Conservation (phyloP, 352 stramenopile genomes). For the Phytophthora europaea region DNA sequence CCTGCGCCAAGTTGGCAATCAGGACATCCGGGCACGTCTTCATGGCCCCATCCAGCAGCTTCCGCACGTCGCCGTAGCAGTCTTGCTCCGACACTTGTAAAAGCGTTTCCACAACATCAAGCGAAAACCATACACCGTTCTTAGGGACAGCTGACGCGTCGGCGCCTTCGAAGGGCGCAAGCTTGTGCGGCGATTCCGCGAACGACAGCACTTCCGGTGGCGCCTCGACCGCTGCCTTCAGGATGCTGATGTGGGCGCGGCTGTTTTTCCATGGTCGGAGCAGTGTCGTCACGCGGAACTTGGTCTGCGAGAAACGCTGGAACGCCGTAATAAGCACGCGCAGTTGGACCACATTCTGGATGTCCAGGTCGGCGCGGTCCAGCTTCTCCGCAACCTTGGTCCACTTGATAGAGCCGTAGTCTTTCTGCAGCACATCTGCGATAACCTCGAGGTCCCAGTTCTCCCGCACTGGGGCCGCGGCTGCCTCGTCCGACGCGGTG, state of each 20-base stretch:
- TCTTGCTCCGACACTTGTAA: conserved; percentile 85
- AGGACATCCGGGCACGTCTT: conserved; percentile 88
- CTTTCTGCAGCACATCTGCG: conserved; percentile 84
- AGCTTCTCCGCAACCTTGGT: conserved; percentile 88
- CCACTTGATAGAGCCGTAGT: conserved; percentile 90
- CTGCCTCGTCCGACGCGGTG: conserved; percentile 37
- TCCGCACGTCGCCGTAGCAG: conserved; percentile 84
- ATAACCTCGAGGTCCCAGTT: conserved; percentile 91
- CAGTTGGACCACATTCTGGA: conserved; percentile 72
- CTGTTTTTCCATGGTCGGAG: conserved; percentile 85
- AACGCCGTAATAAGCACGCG: conserved; percentile 83
- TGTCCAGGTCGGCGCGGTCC: conserved; percentile 77
- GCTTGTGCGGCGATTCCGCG: conserved; percentile 80
- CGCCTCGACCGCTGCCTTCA: conserved; percentile 84
- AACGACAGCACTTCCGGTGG: conserved; percentile 87
- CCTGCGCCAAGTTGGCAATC: conserved; percentile 87
- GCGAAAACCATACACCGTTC: conserved; percentile 90
- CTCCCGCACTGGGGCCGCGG: conserved; percentile 41
- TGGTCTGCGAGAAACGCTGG: conserved; percentile 84
- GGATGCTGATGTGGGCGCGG: conserved; percentile 77
- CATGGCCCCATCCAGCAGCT: conserved; percentile 84
- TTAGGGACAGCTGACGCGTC: conserved; percentile 86
- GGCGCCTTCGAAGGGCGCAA: conserved; percentile 88
- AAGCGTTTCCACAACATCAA: conserved; percentile 86
- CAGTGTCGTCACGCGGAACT: conserved; percentile 80